Conservation (phyloP, 768 basidiomycete species). For the Dioszegia aurantiaca region DNA sequence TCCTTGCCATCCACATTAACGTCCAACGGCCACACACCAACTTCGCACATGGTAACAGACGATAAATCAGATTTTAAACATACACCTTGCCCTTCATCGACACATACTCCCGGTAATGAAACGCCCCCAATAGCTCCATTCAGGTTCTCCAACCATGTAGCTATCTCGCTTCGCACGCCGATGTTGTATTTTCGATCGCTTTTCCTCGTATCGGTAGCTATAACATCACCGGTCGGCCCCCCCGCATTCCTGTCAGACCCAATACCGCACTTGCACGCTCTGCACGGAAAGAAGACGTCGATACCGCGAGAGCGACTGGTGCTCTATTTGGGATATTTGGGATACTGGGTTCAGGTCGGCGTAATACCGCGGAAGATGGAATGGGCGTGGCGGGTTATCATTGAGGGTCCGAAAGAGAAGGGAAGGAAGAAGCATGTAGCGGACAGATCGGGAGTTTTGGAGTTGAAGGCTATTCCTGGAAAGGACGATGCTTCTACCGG, state of each 20-base stretch:
- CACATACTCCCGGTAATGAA: conserved; percentile 8
- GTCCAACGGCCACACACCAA: conserved; percentile 12
- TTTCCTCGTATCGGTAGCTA: conserved; percentile 79
- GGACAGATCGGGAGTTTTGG: conserved; percentile 39
- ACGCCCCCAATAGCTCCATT: conserved; percentile 49
- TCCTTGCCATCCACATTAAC: background rate
- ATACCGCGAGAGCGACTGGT: conserved; percentile 23
- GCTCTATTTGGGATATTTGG: conserved; percentile 37
- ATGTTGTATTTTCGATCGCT: conserved; percentile 82
- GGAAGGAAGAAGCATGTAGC: conserved; percentile 29
- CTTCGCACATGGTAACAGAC: background rate
- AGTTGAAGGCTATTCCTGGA: conserved; percentile 30
- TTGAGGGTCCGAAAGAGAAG: conserved; percentile 30
- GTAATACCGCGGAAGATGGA: conserved; percentile 25
- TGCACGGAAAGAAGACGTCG: conserved; percentile 20
- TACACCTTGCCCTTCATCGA: background rate
- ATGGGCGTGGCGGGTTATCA: conserved; percentile 32
- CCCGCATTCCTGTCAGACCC: conserved; percentile 35
- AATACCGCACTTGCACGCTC: background rate
- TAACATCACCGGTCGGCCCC: conserved; percentile 39
- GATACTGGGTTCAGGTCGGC: conserved; percentile 37
- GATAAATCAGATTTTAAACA: background rate
- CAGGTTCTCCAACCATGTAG: conserved; percentile 85
- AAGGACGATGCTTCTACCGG: conserved; percentile 30
- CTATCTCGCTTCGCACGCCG: conserved; percentile 87